phyloP scores from a whole-genome alignment of 1,139 yeast species.

The Kodamaea ohmeri region DNA sequence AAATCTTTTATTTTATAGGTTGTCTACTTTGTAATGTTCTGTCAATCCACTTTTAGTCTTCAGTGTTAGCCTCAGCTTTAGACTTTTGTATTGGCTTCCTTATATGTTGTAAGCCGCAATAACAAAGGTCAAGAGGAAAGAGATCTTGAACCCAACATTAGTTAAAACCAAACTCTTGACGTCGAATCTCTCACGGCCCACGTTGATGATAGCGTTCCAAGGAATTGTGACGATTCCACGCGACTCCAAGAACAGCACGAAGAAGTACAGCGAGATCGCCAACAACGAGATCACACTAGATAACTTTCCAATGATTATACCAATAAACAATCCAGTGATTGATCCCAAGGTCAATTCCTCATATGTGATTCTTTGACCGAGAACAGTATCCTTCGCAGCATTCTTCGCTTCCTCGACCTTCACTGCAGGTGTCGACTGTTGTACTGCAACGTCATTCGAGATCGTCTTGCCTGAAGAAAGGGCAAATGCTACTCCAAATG shows the following conservation, averaged over 20 bases:
- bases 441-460: conserved; percentile 10
- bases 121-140: conserved; percentile 56
- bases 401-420: conserved; percentile 1
- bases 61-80: too few species aligned
- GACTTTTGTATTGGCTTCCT: neutral
- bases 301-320: conserved; percentile 64
- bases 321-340: conserved; percentile 60
- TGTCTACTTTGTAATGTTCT: too few species aligned
- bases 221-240: conserved; percentile 55
- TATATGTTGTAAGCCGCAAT: conserved; percentile 63
- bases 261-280: conserved; percentile 49
- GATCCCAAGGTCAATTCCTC: conserved; percentile 70
- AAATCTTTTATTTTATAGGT: too few species aligned
- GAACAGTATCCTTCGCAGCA: conserved; percentile 13
- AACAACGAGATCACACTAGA: conserved; percentile 56
- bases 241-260: conserved; percentile 57
- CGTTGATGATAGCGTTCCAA: conserved; percentile 42
- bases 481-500: conserved; percentile 5
- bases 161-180: conserved; percentile 54
- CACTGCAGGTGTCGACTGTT: conserved; percentile 4
- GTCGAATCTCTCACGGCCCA: conserved; percentile 49
- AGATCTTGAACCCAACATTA: conserved; percentile 62
- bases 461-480: neutral
- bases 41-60: too few species aligned
- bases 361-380: conserved; percentile 40